Evolutionary conservation across 768 basidiomycete genomes (phyloP).

Genomic region (Termitomyces sp.): DNA sequence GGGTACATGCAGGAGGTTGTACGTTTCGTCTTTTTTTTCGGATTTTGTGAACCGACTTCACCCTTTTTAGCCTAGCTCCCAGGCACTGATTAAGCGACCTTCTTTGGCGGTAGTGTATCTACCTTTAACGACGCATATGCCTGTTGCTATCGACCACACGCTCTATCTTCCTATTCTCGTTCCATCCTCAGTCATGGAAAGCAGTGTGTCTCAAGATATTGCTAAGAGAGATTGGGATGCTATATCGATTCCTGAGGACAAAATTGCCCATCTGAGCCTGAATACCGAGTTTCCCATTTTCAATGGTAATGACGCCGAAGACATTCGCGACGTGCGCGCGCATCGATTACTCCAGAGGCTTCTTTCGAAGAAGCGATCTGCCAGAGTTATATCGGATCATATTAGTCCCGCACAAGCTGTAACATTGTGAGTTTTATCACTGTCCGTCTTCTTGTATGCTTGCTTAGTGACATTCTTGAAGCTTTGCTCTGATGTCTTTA

Average conservation of each 20-base stretch:
- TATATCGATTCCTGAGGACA: constrained; percentile 35
- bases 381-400: constrained; percentile 34
- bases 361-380: constrained; percentile 32
- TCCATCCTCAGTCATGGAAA: constrained; percentile 18
- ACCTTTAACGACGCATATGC: constrained; percentile 38
- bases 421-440: constrained; percentile 51
- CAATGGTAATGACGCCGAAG: constrained; percentile 39
- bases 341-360: constrained; percentile 43
- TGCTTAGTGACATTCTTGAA: constrained; percentile 19
- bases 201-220: constrained; percentile 18
- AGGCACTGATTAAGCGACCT: constrained; percentile 34
- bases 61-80: constrained; percentile 36
- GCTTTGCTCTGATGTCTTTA: constrained; percentile 65
- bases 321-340: constrained; percentile 35
- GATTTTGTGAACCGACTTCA: constrained; percentile 29
- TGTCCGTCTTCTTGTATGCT: constrained; percentile 5
- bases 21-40: constrained; percentile 28
- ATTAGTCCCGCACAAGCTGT: constrained; percentile 52
- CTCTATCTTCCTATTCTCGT: constrained; percentile 58
- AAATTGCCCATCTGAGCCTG: constrained; percentile 33
- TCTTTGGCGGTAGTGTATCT: constrained; percentile 69
- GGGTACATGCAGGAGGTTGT: constrained; percentile 20
- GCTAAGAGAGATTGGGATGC: constrained; percentile 40
- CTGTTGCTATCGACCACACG: constrained; percentile 29
- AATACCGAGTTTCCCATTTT: constrained; percentile 33